A percentile compares a stretch with the other conserved stretches of the same genome.
phyloP scores from a whole-genome alignment of 495 filamentous ascomycete species.

The Hapsidospora chrysogenum region DNA sequence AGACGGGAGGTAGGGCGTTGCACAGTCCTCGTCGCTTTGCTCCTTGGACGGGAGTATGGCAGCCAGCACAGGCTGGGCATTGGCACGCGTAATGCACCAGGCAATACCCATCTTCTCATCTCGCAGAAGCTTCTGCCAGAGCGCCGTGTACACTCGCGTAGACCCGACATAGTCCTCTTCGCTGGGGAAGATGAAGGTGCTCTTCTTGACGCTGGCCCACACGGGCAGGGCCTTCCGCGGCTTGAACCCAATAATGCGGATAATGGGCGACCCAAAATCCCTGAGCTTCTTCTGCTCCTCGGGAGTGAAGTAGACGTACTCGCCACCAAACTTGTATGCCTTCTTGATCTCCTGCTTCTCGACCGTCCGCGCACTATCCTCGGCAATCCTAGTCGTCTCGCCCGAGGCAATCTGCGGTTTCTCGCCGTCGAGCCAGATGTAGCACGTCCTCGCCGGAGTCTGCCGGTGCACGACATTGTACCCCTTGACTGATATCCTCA shows the following conservation, averaged over 20 bases:
- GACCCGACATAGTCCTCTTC: constrained; percentile 83
- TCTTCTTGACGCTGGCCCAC: constrained; percentile 75
- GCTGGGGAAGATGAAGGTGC: constrained; percentile 86
- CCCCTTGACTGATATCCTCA: constrained; percentile 81
- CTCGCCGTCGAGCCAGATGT: constrained; percentile 73
- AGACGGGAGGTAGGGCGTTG: constrained; percentile 54
- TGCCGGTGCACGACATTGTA: constrained; percentile 81
- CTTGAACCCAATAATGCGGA: constrained; percentile 93
- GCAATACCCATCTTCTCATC: constrained; percentile 65
- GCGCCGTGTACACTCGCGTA: constrained; percentile 77
- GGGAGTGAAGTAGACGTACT: constrained; percentile 67
- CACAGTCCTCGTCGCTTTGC: constrained; percentile 39
- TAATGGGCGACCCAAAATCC: constrained; percentile 44
- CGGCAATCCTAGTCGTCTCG: constrained; percentile 53
- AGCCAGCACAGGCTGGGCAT: constrained; percentile 59
- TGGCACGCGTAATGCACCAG: constrained; percentile 76
- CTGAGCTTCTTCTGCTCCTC: constrained; percentile 67
- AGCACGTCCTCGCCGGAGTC: constrained; percentile 59
- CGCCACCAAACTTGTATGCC: constrained; percentile 90
- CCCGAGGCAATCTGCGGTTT: constrained; percentile 62
- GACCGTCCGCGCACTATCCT: constrained; percentile 54
- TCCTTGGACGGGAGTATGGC: constrained; percentile 66
- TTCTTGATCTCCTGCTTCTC: constrained; percentile 75
- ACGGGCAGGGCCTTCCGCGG: constrained; percentile 53
- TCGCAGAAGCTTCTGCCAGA: constrained; percentile 72